Evolutionary conservation across 768 basidiomycete genomes (phyloP).

Genomic region (Pleurotus tuber-regium): DNA sequence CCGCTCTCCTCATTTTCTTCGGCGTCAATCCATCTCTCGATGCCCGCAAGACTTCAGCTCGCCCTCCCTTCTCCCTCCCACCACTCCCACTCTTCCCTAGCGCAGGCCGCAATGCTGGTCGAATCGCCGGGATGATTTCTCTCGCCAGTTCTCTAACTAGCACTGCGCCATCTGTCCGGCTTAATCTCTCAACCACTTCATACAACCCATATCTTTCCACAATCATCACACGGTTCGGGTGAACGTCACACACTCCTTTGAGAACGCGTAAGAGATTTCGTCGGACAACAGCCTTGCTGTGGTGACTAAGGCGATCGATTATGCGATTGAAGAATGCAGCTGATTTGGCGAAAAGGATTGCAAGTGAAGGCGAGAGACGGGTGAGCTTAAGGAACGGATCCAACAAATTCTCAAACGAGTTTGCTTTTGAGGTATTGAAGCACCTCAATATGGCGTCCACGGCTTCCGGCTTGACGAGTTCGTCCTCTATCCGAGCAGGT

Average conservation of each 20-base stretch:
- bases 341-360: conserved; percentile 73
- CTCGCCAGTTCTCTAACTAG: conserved; percentile 86
- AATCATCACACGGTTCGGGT: conserved; percentile 79
- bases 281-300: conserved; percentile 82
- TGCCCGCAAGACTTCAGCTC: conserved; percentile 16
- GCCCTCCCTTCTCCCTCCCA: conserved; percentile 14
- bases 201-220: conserved; percentile 82
- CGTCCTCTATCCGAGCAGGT: conserved; percentile 89
- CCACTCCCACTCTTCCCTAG: conserved; percentile 21
- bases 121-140: conserved; percentile 78
- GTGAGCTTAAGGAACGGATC: conserved; percentile 92
- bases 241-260: conserved; percentile 82
- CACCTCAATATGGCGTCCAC: conserved; percentile 71
- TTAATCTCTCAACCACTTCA: conserved; percentile 77
- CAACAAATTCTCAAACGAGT: conserved; percentile 88
- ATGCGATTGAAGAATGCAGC: conserved; percentile 85
- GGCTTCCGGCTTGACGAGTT: conserved; percentile 63
- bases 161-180: conserved; percentile 85
- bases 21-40: conserved; percentile 44
- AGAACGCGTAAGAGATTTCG: conserved; percentile 87
- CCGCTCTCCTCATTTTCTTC: conserved; percentile 63
- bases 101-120: conserved; percentile 65
- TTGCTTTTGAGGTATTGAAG: conserved; percentile 83
- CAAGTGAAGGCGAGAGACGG: conserved; percentile 71
- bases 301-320: conserved; percentile 71